phyloP scores from a whole-genome alignment of 2,329 filamentous ascomycete genomes.

The Gaeumannomyces tritici region DNA sequence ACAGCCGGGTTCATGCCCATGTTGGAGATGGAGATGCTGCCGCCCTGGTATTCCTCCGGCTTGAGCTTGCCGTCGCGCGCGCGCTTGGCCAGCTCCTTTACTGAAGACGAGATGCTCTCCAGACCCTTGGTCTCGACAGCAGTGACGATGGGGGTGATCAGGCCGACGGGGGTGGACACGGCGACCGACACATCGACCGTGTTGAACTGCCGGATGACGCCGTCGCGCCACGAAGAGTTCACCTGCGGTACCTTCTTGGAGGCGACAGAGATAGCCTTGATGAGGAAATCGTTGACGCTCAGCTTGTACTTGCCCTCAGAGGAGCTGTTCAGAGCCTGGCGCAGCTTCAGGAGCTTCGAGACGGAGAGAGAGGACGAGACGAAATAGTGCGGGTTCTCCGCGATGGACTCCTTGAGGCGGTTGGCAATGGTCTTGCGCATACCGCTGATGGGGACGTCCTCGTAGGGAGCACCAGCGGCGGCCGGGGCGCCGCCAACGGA shows the following conservation, averaged over 20 bases:
- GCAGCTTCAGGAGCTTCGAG: constrained; percentile 90
- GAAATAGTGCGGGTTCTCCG: constrained; percentile 97
- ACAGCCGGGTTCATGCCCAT: constrained; percentile 99
- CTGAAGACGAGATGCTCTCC: constrained; percentile 73
- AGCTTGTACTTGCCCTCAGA: constrained; percentile 95
- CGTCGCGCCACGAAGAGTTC: constrained; percentile 91
- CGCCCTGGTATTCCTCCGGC: constrained; percentile 98
- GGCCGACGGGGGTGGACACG: constrained; percentile 82
- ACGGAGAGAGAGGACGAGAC: constrained; percentile 88
- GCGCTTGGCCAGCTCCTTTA: constrained; percentile 96
- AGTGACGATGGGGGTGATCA: constrained; percentile 96
- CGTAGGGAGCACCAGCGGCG: constrained; percentile 57
- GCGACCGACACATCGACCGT: constrained; percentile 92
- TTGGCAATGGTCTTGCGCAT: constrained; percentile 98
- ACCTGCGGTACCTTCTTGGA: constrained; percentile 89
- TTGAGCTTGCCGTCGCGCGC: constrained; percentile 97
- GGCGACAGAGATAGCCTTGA: constrained; percentile 87
- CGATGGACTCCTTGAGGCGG: constrained; percentile 79
- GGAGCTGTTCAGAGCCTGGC: constrained; percentile 81
- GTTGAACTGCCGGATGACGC: constrained; percentile 86
- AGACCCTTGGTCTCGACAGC: constrained; percentile 81
- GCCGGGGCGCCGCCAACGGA: constrained; percentile 42
- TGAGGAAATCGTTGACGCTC: constrained; percentile 98
- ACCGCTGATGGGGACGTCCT: constrained; percentile 74
- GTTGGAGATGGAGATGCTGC: constrained; percentile 98